Conservation (phyloP, 140 eudicot genomes). For the Oenanthe javanica region DNA sequence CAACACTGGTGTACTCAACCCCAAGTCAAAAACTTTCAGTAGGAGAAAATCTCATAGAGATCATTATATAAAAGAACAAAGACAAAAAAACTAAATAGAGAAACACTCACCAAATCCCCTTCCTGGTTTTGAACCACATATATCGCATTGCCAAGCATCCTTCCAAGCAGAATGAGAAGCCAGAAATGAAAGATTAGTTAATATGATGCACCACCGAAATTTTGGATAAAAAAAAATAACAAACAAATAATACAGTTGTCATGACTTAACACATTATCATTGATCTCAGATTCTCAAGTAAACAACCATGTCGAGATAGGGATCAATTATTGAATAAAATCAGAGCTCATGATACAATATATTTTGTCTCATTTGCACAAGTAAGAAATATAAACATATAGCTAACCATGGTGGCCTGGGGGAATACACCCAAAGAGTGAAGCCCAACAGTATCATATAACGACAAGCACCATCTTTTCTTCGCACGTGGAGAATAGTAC, state of each 20-base stretch:
- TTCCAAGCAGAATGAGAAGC: constrained; percentile 9
- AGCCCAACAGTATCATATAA: constrained; percentile 86
- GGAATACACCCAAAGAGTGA: constrained; percentile 88
- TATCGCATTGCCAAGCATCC: constrained; percentile 99
- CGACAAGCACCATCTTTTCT: constrained; percentile 98
- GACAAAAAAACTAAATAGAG: background rate
- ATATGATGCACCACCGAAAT: background rate
- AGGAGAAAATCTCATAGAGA: background rate
- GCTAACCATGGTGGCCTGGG: constrained; percentile 89
- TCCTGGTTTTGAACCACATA: constrained; percentile 98
- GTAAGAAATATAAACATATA: constrained; percentile 8
- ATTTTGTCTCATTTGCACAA: background rate
- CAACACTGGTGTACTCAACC: background rate
- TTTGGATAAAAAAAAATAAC: background rate
- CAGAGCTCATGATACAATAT: background rate
- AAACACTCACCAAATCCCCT: constrained; percentile 82
- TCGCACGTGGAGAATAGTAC: constrained; percentile 96
- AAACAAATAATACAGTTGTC: background rate
- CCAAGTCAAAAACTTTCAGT: background rate
- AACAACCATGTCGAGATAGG: background rate
- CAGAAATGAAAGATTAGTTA: constrained; percentile 4
- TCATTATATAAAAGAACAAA: background rate
- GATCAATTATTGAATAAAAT: background rate
- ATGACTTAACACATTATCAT: background rate
- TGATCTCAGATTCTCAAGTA: background rate